These are phyloP conservation scores for Phytophthora pisi DNA, from an alignment of 352 stramenopile genomes.

Conservation along the genomic window DNA sequence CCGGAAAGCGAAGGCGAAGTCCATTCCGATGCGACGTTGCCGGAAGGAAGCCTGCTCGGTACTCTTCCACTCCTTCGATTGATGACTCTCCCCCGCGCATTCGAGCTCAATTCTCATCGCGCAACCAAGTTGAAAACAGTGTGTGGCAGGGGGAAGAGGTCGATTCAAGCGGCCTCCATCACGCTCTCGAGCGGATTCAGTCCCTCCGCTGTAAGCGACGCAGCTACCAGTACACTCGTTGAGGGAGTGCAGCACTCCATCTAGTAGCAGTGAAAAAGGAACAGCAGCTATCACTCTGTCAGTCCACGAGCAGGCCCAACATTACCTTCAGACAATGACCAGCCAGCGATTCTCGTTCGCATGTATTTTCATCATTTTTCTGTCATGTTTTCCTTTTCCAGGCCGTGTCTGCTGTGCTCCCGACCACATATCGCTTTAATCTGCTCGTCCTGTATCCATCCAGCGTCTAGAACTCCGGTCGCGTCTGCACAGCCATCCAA, in stretches of 20 bases:
- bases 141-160: conserved; percentile 20
- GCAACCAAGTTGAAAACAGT: conserved; percentile 5
- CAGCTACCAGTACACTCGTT: conserved; percentile 16
- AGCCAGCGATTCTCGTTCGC: conserved; percentile 17
- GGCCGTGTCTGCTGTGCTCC: conserved; percentile 3
- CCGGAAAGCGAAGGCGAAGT: conserved; percentile 29
- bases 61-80: neutral
- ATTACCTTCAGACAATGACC: conserved; percentile 22
- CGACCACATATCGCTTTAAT: conserved; percentile 32
- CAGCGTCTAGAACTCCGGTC: conserved; percentile 37
- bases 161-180: conserved; percentile 29
- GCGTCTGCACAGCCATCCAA: conserved; percentile 23
- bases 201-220: conserved; percentile 52
- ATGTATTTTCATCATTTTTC: conserved; percentile 42
- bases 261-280: neutral
- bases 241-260: neutral
- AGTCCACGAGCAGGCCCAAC: conserved; percentile 1
- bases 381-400: conserved; percentile 37
- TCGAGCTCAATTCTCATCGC: conserved; percentile 3
- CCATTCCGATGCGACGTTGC: neutral
- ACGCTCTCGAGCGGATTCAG: conserved; percentile 49
- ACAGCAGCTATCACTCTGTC: conserved; percentile 1
- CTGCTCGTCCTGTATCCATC: conserved; percentile 9
- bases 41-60: conserved; percentile 1
- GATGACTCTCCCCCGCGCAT: neutral